Base-by-base conservation (phyloP, 768 basidiomycete species). In the Mycena pura region DNA sequence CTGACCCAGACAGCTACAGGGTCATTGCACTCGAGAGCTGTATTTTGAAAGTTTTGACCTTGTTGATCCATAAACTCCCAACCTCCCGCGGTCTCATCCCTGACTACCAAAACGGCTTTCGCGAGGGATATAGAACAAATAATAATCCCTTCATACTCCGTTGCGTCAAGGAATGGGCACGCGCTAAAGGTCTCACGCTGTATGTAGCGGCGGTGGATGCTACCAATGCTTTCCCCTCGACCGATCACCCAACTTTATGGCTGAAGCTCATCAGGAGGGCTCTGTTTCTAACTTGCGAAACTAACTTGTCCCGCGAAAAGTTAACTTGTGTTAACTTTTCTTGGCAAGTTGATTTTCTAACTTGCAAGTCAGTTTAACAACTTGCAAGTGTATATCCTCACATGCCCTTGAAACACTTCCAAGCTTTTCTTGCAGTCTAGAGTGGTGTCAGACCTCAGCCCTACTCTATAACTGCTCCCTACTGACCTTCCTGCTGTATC, bases 21-120 rank as follows among this genome's bases (percentile, higher is more conserved):
- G 36, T 64, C 11, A 63, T 70, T 17, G 69, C 60, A 0, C 67
- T 70, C 0, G 69, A 70, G 27, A 66, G 64, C 52, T 66, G 65
- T 45, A 19, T 69, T 6, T 53, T 71, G 0, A 71, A 71, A 43
- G 43, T 68, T 7, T 53, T 71, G 49, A 71, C 68, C 19, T 57
- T 69, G 0, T 55, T 69, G 9, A 69, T 71, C 10, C 45, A 47
- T 15, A 36, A 40, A 25, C 36, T 71, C 3, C 57, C 57, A 8
- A 46, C 36, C 3, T 71, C 29, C 1, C 13, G 38, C 0, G 44
- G 49, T 13, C 29, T 69, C 1, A 31, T 77, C 8, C 75, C 74
- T 0, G 54, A 45, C 5, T 72, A 68, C 2, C 75, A 77, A 57
- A 75, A 74, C 54, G 72, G 75, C 0, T 76, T 74, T 41, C 46